Conservation (phyloP, 2,329 filamentous ascomycete species). For the Fusarium goolgardi region DNA sequence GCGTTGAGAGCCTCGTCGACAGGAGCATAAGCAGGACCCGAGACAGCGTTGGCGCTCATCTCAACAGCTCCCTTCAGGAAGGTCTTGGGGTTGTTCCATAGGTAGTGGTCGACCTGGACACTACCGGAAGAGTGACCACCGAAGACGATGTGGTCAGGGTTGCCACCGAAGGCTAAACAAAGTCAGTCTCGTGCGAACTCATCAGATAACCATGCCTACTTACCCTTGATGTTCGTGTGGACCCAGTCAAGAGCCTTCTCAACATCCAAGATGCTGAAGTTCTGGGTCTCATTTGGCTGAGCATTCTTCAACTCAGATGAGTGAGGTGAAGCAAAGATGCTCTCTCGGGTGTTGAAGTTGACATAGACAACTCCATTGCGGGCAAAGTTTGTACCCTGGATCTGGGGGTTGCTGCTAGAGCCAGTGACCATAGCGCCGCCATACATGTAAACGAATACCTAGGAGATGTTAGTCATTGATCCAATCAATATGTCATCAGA, state of each 20-base stretch:
- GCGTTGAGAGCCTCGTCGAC: slow-evolving; percentile 52
- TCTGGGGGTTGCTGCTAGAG: slow-evolving; percentile 55
- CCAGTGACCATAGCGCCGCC: slow-evolving; percentile 51
- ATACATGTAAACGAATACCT: slow-evolving; percentile 57
- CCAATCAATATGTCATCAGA: not conserved
- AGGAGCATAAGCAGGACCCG: slow-evolving; percentile 55
- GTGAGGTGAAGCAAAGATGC: slow-evolving; percentile 58
- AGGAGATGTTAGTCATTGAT: not conserved
- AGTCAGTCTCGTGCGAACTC: slow-evolving; percentile 2
- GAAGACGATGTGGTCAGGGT: slow-evolving; percentile 59
- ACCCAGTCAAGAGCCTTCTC: slow-evolving; percentile 47
- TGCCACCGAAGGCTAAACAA: slow-evolving; percentile 55
- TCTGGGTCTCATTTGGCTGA: slow-evolving; percentile 37
- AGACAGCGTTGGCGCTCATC: slow-evolving; percentile 58
- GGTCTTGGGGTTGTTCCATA: slow-evolving; percentile 55
- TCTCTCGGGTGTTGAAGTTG: slow-evolving; percentile 56
- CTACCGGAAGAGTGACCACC: slow-evolving; percentile 56
- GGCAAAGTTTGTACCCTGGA: slow-evolving; percentile 53
- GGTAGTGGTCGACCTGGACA: slow-evolving; percentile 56
- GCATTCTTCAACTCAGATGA: slow-evolving; percentile 51
- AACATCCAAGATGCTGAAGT: slow-evolving; percentile 45
- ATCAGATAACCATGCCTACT: not conserved
- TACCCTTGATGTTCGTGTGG: slow-evolving; percentile 41
- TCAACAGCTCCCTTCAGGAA: slow-evolving; percentile 54
- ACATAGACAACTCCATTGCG: slow-evolving; percentile 53